A percentile compares a stretch with the other conserved stretches of the same genome.
Conservation (phyloP, 495 filamentous ascomycete genomes). For the Annulohypoxylon moriforme region DNA sequence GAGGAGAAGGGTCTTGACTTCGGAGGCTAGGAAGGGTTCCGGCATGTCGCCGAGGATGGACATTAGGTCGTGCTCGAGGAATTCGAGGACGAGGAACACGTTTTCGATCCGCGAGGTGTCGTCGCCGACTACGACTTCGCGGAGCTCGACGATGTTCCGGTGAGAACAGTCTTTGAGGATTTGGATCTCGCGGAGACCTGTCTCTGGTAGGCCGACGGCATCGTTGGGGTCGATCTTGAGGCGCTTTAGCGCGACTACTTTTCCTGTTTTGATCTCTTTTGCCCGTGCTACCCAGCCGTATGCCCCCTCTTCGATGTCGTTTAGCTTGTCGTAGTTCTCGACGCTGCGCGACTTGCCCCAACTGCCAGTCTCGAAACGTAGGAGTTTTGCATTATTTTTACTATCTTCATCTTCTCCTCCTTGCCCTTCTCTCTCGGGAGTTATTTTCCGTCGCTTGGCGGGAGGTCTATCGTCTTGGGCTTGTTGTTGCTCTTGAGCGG, state of each 20-base stretch:
- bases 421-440: conserved; percentile 49
- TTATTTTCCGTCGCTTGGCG: conserved; percentile 66
- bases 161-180: conserved; percentile 63
- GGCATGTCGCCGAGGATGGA: conserved; percentile 92
- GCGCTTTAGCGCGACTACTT: conserved; percentile 92
- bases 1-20: conserved; percentile 87
- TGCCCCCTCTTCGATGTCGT: conserved; percentile 96
- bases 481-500: conserved; percentile 51
- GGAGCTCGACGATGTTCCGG: conserved; percentile 67
- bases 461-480: conserved; percentile 58
- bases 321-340: conserved; percentile 89
- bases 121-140: conserved; percentile 88
- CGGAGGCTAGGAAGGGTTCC: conserved; percentile 92
- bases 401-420: conserved; percentile 26
- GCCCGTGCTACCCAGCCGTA: conserved; percentile 96
- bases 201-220: conserved; percentile 87
- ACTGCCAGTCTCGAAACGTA: conserved; percentile 75
- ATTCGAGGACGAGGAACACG: conserved; percentile 97
- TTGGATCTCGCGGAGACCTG: conserved; percentile 87
- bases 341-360: conserved; percentile 85
- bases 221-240: conserved; percentile 88
- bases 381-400: conserved; percentile 56
- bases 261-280: conserved; percentile 79
- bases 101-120: conserved; percentile 72
- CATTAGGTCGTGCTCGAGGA: conserved; percentile 97